Evolutionary conservation across 257 asterid genomes (phyloP).

Genomic region (Cordia subcordata): DNA sequence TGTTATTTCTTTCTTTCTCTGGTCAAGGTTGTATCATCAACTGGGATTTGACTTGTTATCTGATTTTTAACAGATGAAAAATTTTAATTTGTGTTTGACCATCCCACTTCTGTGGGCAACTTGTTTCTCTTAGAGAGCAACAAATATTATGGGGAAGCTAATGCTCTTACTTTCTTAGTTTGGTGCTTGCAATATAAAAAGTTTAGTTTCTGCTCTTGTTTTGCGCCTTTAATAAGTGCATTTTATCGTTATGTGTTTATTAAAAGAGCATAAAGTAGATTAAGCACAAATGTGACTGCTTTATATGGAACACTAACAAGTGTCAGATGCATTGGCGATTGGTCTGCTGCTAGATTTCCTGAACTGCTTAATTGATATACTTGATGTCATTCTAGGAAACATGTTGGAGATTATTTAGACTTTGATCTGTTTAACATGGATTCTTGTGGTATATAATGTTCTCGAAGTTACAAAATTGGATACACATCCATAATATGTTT

Average conservation of each 20-base stretch:
- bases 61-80: too few species aligned
- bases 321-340: too few species aligned
- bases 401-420: not conserved
- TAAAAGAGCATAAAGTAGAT: too few species aligned
- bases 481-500: too few species aligned
- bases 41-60: not conserved
- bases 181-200: not conserved
- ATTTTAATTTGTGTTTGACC: not conserved
- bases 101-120: not conserved
- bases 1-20: not conserved
- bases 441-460: not conserved
- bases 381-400: not conserved
- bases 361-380: too few species aligned
- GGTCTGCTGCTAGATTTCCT: too few species aligned
- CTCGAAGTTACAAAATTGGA: too few species aligned
- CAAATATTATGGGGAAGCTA: not conserved
- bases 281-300: too few species aligned
- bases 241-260: too few species aligned
- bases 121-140: not conserved
- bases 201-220: not conserved
- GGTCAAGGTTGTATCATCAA: not conserved
- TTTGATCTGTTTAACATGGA: not conserved
- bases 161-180: not conserved
- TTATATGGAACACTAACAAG: too few species aligned
- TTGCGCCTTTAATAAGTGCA: too few species aligned